A percentile compares a stretch with the other conserved stretches of the same genome.
Conservation (phyloP, 176 grass and related monocot genomes). For the Carex parvula region DNA sequence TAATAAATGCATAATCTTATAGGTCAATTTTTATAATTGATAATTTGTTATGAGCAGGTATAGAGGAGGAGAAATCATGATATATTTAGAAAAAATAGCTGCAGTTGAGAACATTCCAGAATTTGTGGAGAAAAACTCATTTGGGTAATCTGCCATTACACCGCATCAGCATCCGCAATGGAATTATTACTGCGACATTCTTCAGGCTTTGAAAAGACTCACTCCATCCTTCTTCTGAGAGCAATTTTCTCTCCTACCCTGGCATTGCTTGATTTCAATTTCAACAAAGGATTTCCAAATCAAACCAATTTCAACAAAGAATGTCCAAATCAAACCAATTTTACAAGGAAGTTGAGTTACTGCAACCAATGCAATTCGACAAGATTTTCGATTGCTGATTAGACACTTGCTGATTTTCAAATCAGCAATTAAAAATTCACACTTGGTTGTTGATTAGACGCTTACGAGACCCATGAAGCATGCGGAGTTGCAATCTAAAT, state of each 20-base stretch:
- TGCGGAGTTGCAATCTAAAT: too few species aligned
- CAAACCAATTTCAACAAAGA: conserved; percentile 10
- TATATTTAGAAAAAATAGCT: conserved; percentile 65
- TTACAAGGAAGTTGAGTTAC: conserved; percentile 94
- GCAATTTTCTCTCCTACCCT: conserved; percentile 54
- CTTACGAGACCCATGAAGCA: too few species aligned
- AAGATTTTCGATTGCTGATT: conserved; percentile 42
- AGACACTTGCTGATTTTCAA: too few species aligned
- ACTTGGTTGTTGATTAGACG: too few species aligned
- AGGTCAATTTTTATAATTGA: background rate
- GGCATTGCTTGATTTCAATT: conserved; percentile 37
- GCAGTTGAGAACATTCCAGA: conserved; percentile 51
- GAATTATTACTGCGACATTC: conserved; percentile 42
- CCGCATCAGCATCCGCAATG: conserved; percentile 40
- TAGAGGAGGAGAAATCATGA: conserved; percentile 54
- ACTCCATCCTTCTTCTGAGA: conserved; percentile 41
- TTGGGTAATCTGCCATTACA: conserved; percentile 65
- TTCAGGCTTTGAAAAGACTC: background rate
- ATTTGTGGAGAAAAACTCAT: conserved; percentile 61
- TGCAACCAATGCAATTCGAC: conserved; percentile 68
- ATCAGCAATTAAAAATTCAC: too few species aligned
- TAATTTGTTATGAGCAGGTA: conserved; percentile 38
- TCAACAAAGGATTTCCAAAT: background rate
- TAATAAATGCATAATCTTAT: background rate
- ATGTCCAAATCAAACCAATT: conserved; percentile 26